Conservation (phyloP, 2,329 filamentous ascomycete species). For the Penicillium aurantiogriseum region DNA sequence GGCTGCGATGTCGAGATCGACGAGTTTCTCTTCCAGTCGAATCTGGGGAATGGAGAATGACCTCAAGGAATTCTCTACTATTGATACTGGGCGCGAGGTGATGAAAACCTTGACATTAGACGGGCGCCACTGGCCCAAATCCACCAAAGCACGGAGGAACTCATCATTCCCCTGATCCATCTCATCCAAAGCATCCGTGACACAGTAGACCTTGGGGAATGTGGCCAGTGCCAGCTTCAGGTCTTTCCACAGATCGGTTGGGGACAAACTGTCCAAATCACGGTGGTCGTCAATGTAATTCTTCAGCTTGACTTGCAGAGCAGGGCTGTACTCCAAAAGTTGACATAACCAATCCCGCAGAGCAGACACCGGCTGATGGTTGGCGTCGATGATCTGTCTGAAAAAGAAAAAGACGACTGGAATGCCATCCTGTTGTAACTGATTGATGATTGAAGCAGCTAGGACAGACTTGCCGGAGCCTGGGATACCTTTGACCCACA, state of each 20-base stretch:
- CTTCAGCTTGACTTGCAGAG: slow-evolving; percentile 10
- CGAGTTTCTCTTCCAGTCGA: no score
- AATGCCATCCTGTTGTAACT: not conserved
- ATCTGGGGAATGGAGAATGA: no score
- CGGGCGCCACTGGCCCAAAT: no score
- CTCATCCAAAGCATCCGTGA: no score
- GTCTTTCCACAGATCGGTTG: slow-evolving; percentile 8
- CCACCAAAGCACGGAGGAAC: no score
- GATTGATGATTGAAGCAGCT: slow-evolving; percentile 20
- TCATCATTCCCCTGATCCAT: no score
- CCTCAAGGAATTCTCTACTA: no score
- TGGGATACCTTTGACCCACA: slow-evolving; percentile 28
- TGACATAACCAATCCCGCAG: slow-evolving; percentile 25
- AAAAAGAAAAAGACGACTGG: slow-evolving; percentile 26
- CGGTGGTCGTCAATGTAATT: not conserved
- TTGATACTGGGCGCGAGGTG: no score
- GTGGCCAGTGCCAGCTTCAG: no score
- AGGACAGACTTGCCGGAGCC: slow-evolving; percentile 29
- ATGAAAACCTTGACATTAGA: no score
- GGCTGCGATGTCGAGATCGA: no score
- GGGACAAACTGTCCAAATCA: slow-evolving; percentile 1
- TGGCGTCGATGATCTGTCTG: slow-evolving; percentile 24
- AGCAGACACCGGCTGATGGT: slow-evolving; percentile 16
- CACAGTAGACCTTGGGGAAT: no score
- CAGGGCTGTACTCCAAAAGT: slow-evolving; percentile 8